Percentiles rank a stretch among this genome's conserved stretches.
Conservation (phyloP, 2,329 filamentous ascomycete genomes). For the Talaromyces sp. region DNA sequence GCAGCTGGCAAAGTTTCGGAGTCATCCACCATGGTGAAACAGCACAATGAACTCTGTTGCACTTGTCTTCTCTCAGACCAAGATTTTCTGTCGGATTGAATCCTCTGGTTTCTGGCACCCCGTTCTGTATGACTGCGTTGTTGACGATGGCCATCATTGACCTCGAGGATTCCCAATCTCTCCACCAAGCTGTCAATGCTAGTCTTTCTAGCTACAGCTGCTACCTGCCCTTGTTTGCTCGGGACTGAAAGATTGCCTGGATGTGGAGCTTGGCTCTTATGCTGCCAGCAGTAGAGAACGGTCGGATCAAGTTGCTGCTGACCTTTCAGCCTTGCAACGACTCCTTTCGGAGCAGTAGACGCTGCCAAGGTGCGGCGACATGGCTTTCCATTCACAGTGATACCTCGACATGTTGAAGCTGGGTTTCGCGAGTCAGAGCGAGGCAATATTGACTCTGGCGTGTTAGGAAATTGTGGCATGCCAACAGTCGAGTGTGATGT, state of each 20-base stretch:
- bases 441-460: conserved; percentile 74
- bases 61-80: conserved; percentile 13
- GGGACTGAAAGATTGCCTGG: conserved; percentile 19
- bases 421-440: conserved; percentile 84
- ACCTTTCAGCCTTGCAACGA: conserved; percentile 4
- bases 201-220: conserved; percentile 61
- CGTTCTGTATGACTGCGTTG: conserved; percentile 16
- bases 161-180: conserved; percentile 69
- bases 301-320: conserved; percentile 25
- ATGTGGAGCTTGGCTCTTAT: conserved; percentile 74
- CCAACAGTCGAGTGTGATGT: neutral
- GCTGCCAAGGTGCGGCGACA: conserved; percentile 70
- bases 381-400: conserved; percentile 76
- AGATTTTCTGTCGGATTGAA: neutral
- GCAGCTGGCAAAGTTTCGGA: conserved; percentile 25
- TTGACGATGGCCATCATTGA: conserved; percentile 42
- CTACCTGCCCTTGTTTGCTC: conserved; percentile 32
- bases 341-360: conserved; percentile 25
- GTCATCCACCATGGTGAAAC: conserved; percentile 32
- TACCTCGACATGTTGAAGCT: conserved; percentile 78
- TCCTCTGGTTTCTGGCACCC: conserved; percentile 18
- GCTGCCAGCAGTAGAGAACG: conserved; percentile 83
- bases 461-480: conserved; percentile 67
- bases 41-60: conserved; percentile 28
- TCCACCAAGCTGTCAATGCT: conserved; percentile 87